Evolutionary conservation across 2,329 filamentous ascomycete species (phyloP).

Genomic region (Coniochaeta sp.): DNA sequence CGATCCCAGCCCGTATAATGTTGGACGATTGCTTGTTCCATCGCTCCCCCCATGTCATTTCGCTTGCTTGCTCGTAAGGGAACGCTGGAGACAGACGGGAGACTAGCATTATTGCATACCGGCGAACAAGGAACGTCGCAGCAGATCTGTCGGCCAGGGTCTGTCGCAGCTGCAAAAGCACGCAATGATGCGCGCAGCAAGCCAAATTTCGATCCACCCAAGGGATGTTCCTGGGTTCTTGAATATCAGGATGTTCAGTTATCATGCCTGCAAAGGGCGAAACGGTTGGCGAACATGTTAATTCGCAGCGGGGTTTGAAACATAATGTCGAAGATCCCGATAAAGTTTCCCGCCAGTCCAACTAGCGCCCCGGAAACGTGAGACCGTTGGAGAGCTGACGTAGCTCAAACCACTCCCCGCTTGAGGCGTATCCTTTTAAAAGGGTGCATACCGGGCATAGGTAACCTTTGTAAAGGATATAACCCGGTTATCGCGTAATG

Average conservation of each 20-base stretch:
- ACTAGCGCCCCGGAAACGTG: not conserved
- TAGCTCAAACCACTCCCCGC: not conserved
- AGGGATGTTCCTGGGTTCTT: not conserved
- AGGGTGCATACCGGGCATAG: not conserved
- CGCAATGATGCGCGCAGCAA: not conserved
- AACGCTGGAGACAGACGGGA: not conserved
- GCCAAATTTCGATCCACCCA: not conserved
- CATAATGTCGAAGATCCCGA: not conserved
- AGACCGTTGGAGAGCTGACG: not conserved
- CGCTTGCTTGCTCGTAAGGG: not conserved
- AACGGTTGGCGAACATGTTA: not conserved
- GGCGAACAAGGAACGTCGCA: not conserved
- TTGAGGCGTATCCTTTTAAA: not conserved
- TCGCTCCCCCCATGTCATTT: not conserved
- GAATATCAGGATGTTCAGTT: not conserved
- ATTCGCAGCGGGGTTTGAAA: not conserved
- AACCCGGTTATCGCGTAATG: too few species aligned
- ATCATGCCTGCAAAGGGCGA: not conserved
- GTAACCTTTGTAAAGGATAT: not conserved
- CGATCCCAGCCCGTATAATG: conserved; percentile 1
- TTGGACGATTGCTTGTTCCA: not conserved
- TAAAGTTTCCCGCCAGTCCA: not conserved
- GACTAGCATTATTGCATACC: not conserved
- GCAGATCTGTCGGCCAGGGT: not conserved
- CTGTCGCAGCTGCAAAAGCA: not conserved